phyloP scores from a whole-genome alignment of 129 eudicot species.

The Erigeron canadensis region DNA sequence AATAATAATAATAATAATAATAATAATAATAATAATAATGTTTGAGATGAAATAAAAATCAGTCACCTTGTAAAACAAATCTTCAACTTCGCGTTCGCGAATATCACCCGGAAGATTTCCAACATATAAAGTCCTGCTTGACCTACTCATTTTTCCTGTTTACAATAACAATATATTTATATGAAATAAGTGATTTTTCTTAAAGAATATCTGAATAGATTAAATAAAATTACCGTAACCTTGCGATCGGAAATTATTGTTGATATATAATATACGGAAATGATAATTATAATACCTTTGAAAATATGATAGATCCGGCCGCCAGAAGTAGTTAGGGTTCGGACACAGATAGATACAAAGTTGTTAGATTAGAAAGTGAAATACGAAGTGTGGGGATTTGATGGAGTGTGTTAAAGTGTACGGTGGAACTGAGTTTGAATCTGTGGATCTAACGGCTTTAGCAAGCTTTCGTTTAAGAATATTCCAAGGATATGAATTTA shows the following conservation, averaged over 20 bases:
- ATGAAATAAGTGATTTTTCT: neutral
- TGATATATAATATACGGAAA: too few relatives aligned
- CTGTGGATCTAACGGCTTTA: conserved; percentile 20
- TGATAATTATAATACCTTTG: conserved; percentile 16
- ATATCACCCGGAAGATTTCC: conserved; percentile 95
- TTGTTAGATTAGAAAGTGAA: too few relatives aligned
- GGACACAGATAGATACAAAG: conserved; percentile 18
- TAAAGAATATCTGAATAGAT: neutral
- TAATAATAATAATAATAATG: neutral
- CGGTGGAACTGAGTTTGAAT: conserved; percentile 22
- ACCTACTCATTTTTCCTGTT: conserved; percentile 66
- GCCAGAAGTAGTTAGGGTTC: conserved; percentile 36
- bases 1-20: neutral
- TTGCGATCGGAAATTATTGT: neutral
- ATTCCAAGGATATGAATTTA: too few relatives aligned
- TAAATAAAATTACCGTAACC: neutral
- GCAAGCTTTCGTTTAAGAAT: neutral
- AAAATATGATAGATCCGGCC: conserved; percentile 28
- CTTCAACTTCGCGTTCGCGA: conserved; percentile 96
- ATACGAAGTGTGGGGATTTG: neutral
- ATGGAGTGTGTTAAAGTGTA: conserved; percentile 14
- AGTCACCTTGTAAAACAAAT: conserved; percentile 79
- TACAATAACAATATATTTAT: neutral
- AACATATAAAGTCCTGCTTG: conserved; percentile 67
- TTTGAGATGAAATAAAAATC: neutral